Evolutionary conservation across 441 rosid genomes (phyloP), one percentile per base, ranked within the genome.

Genomic region (Viola pubescens): DNA sequence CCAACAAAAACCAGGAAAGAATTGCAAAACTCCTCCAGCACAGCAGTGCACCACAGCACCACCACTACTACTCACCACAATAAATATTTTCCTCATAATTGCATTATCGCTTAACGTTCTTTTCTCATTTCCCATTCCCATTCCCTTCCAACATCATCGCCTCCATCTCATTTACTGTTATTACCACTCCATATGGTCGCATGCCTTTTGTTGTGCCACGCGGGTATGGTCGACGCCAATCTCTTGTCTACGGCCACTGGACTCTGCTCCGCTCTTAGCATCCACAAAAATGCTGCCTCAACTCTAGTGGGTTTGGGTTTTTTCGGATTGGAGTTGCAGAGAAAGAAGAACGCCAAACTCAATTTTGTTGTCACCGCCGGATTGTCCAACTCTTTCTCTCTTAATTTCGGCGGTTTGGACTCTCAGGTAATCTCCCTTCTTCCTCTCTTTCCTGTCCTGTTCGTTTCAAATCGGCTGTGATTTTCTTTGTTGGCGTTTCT

Each of bases 391-490:
- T 71, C 82, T 5, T 82, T 82, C 75, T 71, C 91, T 56, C 64
- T 68, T 7, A 73, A 73, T 74, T 65, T 79, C 49, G 91, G 84
- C 47, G 91, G 84, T 54, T 77, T 84, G 80, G 91, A 89, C 67
- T 84, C 90, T 69, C 86, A 84, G 97, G 94, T 85, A 11, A 38
- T 19, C 55, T 38, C 9, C 59, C 57, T 52, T 34, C 52, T 50
- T 16, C 38, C 26, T 9, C 13, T 34, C 47, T 41, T 14, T 2
- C 4, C 11, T n/a, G 8, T 9, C 62, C 14, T 40, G 53, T 1
- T 26, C 47, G 1, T 9, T 4, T 47, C 38, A 44, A 50, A 2
- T 37, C 14, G 14, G 43, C 5, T 54, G 54, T 42, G 37, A 48
- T 54, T 49, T 11, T 34, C 62, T 54, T 14, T 2, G 9, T 63